Percentiles rank a stretch among this genome's conserved stretches.
phyloP scores from a whole-genome alignment of 768 basidiomycete species.

The Lactifluus subvellereus region DNA sequence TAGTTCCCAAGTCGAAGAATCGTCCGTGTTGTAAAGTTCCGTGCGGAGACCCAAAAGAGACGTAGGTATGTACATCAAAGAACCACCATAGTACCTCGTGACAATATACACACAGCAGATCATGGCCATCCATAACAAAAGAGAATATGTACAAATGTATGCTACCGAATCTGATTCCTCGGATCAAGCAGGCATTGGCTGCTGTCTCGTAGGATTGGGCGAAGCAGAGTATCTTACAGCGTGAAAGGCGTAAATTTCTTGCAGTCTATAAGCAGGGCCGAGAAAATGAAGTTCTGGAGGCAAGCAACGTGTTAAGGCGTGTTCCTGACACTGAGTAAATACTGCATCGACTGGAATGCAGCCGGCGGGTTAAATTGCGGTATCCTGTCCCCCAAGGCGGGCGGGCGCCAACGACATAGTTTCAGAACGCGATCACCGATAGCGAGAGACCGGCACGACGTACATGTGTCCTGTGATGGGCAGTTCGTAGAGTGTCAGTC shows the following conservation, averaged over 20 bases:
- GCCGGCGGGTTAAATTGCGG: slow-evolving; percentile 21
- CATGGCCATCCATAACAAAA: not conserved
- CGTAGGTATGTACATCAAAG: not conserved
- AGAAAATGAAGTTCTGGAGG: too few relatives aligned
- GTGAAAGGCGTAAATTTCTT: too few relatives aligned
- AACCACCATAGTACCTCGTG: not conserved
- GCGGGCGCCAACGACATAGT: not conserved
- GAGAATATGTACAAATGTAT: not conserved
- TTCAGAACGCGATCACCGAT: not conserved
- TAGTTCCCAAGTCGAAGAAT: too few relatives aligned
- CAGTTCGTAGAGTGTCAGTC: slow-evolving; percentile 21
- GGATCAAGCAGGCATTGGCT: too few relatives aligned
- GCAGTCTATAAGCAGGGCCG: not conserved
- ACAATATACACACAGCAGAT: not conserved
- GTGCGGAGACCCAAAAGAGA: not conserved
- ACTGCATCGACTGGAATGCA: slow-evolving; percentile 23
- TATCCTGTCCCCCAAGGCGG: slow-evolving; percentile 8
- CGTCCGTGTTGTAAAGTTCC: too few relatives aligned
- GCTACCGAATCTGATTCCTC: too few relatives aligned
- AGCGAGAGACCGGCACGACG: not conserved
- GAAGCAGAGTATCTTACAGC: too few relatives aligned
- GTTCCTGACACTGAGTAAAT: slow-evolving; percentile 8
- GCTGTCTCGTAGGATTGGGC: too few relatives aligned
- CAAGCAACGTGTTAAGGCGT: not conserved
- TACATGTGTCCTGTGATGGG: slow-evolving; percentile 24